These are phyloP conservation scores for Colletotrichum viniferum DNA, from an alignment of 2,329 filamentous ascomycete species.

Conservation along the genomic window DNA sequence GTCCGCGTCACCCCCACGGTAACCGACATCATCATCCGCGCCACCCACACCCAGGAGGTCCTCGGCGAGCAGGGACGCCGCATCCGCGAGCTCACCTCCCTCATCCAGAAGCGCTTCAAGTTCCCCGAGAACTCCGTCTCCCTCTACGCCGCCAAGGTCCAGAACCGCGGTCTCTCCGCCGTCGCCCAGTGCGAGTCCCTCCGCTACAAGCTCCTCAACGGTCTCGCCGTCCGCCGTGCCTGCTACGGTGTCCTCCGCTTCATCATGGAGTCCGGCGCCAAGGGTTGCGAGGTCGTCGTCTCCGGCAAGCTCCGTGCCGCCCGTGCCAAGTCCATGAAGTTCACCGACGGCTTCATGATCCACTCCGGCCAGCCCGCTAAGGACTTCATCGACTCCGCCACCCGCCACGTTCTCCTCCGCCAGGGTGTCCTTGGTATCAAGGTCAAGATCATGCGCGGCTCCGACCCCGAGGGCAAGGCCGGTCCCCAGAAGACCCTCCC, in stretches of 20 bases:
- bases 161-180: constrained; percentile 99
- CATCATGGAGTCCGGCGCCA: constrained; percentile 99
- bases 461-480: constrained; percentile 98
- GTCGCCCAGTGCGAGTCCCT: constrained; percentile 99
- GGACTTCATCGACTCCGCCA: constrained; percentile 99
- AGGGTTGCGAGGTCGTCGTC: constrained; percentile 99
- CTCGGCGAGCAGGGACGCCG: constrained; percentile 99
- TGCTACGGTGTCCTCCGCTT: constrained; percentile 99
- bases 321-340: constrained; percentile 99
- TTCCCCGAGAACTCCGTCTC: constrained; percentile 99
- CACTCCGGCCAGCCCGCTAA: constrained; percentile 99
- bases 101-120: constrained; percentile 99
- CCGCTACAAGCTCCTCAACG: constrained; percentile 99
- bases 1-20: constrained; percentile 99
- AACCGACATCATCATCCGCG: constrained; percentile 99
- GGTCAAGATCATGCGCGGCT: constrained; percentile 99
- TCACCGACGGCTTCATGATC: constrained; percentile 99
- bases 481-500: constrained; percentile 97
- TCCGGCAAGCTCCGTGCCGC: constrained; percentile 98
- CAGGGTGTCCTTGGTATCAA: constrained; percentile 99
- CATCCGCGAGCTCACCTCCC: constrained; percentile 99
- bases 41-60: constrained; percentile 99
- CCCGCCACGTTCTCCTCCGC: constrained; percentile 98
- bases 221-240: constrained; percentile 95
- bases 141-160: constrained; percentile 99